Evolutionary conservation across 441 rosid genomes (phyloP), one percentile per base, ranked within the genome.

Genomic region (Populus hybrid): DNA sequence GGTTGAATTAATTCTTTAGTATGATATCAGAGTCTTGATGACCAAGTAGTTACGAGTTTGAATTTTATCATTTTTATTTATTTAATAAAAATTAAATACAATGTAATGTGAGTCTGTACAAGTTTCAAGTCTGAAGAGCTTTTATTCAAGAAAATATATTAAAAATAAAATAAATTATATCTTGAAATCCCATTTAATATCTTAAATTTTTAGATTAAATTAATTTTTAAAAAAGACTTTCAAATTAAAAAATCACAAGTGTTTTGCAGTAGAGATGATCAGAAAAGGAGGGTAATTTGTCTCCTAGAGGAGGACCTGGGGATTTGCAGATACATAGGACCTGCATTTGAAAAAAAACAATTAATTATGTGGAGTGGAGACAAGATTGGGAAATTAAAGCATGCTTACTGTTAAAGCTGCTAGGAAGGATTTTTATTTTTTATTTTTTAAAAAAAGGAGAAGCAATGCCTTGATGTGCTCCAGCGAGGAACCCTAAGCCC

Each of bases 401-500:
- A 28, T 5, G 57, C 8, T 46, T 21, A 71, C 65, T n/a, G 34
- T n/a, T 20, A 35, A 36, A 73, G 23, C 38, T 20, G 68, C 18
- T 10, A 42, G 1, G 32, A 9, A 6, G 21, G 34, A 30, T 30
- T 30, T 30, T 30, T 30, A 30, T 30, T 30, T 30, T 30, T 30
- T 30, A 30, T 30, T 30, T 30, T 4, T 4, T 0, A 0, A 30
- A 8, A 30, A 20, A 32, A 61, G 34, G 24, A 57, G 32, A 16
- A 35, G 38, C 36, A n/a, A 32, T 67, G 79, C 73, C 69, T 71
- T 24, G 79, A 71, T 10, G 77, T 79, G 78, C 70, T 38, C 59
- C 36, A 20, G 46, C 40, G 34, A 50, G 18, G 67, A 64, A 72
- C 75, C 76, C 78, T 85, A 36, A 64, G 76, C 76, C 79, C 82